Evolutionary conservation across 257 asterid species (phyloP).

Genomic region (Phtheirospermum japonicum): DNA sequence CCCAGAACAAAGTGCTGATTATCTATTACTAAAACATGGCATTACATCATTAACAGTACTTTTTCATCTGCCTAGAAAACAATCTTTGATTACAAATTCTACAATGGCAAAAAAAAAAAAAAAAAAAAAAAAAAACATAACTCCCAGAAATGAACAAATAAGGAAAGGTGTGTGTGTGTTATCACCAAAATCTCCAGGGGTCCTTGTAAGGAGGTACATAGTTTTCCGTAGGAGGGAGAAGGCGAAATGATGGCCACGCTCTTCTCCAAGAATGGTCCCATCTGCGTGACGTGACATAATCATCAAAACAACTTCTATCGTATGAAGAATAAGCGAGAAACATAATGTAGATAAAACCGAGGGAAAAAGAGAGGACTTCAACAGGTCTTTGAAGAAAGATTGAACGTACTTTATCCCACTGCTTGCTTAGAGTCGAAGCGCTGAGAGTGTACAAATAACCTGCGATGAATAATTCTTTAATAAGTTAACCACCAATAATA

Average conservation of each 20-base stretch:
- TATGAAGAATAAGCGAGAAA: background rate
- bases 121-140: background rate
- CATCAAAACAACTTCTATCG: background rate
- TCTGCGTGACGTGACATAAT: constrained; percentile 45
- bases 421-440: constrained; percentile 87
- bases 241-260: constrained; percentile 76
- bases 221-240: constrained; percentile 77
- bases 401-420: constrained; percentile 71
- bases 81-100: constrained; percentile 20
- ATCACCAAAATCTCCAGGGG: constrained; percentile 96
- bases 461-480: constrained; percentile 43
- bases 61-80: constrained; percentile 14
- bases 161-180: constrained; percentile 11
- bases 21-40: background rate
- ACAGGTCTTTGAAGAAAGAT: background rate
- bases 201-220: constrained; percentile 96
- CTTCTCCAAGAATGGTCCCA: constrained; percentile 75
- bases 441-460: constrained; percentile 84
- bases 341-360: background rate
- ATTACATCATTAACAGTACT: background rate
- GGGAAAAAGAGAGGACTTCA: background rate
- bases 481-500: too few relatives aligned
- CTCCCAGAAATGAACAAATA: background rate
- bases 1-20: too few relatives aligned
- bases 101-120: background rate